Conservation (phyloP, 192 early-diverging fungal genomes). For the Backusella sp. region DNA sequence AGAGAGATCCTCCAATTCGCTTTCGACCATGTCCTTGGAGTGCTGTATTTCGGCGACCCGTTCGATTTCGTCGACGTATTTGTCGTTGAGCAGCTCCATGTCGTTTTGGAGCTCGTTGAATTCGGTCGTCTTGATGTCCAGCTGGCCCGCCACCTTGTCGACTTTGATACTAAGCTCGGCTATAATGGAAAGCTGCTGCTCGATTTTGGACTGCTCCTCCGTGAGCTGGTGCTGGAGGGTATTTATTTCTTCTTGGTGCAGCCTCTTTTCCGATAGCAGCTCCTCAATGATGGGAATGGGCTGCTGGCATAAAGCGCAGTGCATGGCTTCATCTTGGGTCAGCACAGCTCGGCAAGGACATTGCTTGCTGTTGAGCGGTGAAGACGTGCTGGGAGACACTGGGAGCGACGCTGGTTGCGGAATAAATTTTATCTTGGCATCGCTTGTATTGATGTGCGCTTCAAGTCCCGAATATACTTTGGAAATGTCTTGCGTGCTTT, state of each 20-base stretch:
- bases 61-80: constrained; percentile 84
- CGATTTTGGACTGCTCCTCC: constrained; percentile 16
- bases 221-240: constrained; percentile 15
- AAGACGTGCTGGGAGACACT: not conserved
- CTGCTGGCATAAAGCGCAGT: constrained; percentile 30
- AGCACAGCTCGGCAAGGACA: constrained; percentile 35
- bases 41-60: constrained; percentile 85
- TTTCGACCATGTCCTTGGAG: constrained; percentile 89
- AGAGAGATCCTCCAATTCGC: constrained; percentile 94
- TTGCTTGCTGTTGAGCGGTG: constrained; percentile 1
- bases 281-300: constrained; percentile 32
- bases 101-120: constrained; percentile 61
- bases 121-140: constrained; percentile 74
- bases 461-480: constrained; percentile 3
- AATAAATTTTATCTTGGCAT: constrained; percentile 23
- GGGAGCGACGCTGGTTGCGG: constrained; percentile 26
- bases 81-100: constrained; percentile 72
- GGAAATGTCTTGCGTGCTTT: not conserved
- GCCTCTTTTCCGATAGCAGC: constrained; percentile 26
- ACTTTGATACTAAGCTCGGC: not conserved
- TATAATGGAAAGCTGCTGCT: constrained; percentile 17
- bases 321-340: constrained; percentile 9
- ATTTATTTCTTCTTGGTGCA: constrained; percentile 21
- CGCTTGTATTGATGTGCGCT: not conserved
- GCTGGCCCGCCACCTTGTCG: constrained; percentile 51